Percentiles rank a stretch among this genome's conserved stretches.
phyloP scores from a whole-genome alignment of 371 early-diverging fungal genomes.

The Mucor piriformis region DNA sequence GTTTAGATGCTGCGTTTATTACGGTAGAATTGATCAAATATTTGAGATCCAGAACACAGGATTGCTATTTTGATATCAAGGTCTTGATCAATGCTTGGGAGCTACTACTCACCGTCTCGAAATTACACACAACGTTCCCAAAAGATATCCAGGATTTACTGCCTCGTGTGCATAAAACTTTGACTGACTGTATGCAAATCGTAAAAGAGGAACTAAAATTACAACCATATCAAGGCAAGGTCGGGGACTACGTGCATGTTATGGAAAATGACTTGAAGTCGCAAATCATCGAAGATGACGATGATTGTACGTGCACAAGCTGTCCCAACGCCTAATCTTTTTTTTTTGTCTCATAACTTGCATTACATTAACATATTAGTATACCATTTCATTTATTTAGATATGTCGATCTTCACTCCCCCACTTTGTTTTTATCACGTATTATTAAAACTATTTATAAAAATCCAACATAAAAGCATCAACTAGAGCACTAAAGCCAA shows the following conservation, averaged over 20 bases:
- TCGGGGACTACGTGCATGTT: slow-evolving; percentile 19
- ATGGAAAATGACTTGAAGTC: slow-evolving; percentile 25
- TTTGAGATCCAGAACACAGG: slow-evolving; percentile 16
- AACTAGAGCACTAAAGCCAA: too few relatives aligned
- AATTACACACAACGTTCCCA: slow-evolving; percentile 6
- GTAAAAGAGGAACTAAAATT: slow-evolving; percentile 23
- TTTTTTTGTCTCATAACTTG: neutral
- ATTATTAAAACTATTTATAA: too few relatives aligned
- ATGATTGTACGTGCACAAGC: slow-evolving; percentile 27
- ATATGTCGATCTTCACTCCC: neutral
- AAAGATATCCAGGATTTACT: slow-evolving; percentile 9
- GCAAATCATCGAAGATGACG: slow-evolving; percentile 14
- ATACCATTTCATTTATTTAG: neutral
- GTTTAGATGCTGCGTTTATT: slow-evolving; percentile 27
- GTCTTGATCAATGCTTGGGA: slow-evolving; percentile 33
- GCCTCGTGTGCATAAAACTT: slow-evolving; percentile 21
- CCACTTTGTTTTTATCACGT: neutral
- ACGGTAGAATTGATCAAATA: slow-evolving; percentile 25
- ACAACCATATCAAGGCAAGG: slow-evolving; percentile 28
- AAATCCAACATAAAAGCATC: too few relatives aligned
- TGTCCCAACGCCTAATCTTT: slow-evolving; percentile 25
- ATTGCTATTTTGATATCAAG: slow-evolving; percentile 39
- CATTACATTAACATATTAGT: neutral
- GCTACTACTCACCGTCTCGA: slow-evolving; percentile 16
- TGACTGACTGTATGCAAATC: slow-evolving; percentile 11